Evolutionary conservation across 31 red algal species (phyloP).

Genomic region (Endocladia muricata): DNA sequence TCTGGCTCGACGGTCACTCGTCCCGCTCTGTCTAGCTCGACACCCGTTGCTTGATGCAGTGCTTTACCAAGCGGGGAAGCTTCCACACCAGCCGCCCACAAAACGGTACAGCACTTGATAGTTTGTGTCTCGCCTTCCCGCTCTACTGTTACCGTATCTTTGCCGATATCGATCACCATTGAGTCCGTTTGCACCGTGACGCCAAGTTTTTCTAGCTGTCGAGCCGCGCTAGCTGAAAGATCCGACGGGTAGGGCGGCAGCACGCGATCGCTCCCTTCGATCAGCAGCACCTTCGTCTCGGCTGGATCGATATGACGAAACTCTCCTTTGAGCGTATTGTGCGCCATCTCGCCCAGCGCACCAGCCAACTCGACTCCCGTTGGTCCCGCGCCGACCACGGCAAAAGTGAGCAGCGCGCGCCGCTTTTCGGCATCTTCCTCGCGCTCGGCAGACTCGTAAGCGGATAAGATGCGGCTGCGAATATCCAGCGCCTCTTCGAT

Average conservation of each 20-base stretch:
- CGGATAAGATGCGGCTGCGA: background rate
- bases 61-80: background rate
- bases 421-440: background rate
- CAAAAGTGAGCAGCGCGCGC: background rate
- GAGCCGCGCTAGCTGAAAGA: background rate
- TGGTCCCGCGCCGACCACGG: background rate
- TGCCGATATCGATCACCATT: background rate
- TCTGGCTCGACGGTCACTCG: background rate
- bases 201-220: background rate
- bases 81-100: background rate
- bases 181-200: background rate
- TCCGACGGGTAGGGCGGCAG: background rate
- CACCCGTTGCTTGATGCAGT: background rate
- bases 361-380: conserved; percentile 4
- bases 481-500: background rate
- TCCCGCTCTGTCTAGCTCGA: background rate
- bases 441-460: background rate
- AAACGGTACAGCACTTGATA: background rate
- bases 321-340: background rate
- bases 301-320: background rate
- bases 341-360: background rate
- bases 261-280: background rate
- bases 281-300: background rate
- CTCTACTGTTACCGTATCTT: background rate
- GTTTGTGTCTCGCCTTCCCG: background rate